Conservation (phyloP, 345 rosid species). For the Trapa incisa region DNA sequence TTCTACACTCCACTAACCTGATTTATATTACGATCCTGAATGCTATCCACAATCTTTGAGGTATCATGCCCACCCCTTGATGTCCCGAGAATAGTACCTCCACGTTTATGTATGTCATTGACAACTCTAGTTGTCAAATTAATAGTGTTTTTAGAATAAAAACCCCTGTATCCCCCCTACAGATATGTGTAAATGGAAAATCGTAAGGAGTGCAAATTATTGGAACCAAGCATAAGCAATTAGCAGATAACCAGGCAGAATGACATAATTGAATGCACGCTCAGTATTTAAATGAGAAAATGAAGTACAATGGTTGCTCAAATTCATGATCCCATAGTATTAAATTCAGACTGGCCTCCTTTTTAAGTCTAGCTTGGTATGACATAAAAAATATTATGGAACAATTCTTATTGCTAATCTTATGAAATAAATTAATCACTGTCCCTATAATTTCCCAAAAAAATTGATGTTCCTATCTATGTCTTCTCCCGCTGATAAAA, state of each 20-base stretch:
- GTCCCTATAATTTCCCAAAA: background rate
- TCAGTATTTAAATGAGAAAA: background rate
- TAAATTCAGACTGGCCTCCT: background rate
- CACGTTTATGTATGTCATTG: constrained; percentile 35
- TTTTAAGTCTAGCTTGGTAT: background rate
- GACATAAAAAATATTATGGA: background rate
- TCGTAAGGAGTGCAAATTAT: background rate
- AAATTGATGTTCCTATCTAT: background rate
- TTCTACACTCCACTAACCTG: constrained; percentile 16
- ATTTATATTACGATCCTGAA: constrained; percentile 34
- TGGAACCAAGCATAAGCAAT: background rate
- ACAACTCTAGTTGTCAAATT: constrained; percentile 27
- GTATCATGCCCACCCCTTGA: constrained; percentile 35
- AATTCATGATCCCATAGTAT: background rate
- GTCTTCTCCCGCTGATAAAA: background rate
- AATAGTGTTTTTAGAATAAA: constrained; percentile 27
- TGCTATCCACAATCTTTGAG: constrained; percentile 32
- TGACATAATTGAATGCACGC: background rate
- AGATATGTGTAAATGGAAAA: background rate
- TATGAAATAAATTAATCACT: background rate
- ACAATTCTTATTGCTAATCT: background rate
- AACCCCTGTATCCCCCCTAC: constrained; percentile 37
- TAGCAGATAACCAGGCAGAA: background rate
- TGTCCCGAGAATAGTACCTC: constrained; percentile 32
- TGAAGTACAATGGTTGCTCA: background rate